These are phyloP conservation scores for Themeda triandra DNA, from an alignment of 176 grass and related monocot species.

Conservation along the genomic window DNA sequence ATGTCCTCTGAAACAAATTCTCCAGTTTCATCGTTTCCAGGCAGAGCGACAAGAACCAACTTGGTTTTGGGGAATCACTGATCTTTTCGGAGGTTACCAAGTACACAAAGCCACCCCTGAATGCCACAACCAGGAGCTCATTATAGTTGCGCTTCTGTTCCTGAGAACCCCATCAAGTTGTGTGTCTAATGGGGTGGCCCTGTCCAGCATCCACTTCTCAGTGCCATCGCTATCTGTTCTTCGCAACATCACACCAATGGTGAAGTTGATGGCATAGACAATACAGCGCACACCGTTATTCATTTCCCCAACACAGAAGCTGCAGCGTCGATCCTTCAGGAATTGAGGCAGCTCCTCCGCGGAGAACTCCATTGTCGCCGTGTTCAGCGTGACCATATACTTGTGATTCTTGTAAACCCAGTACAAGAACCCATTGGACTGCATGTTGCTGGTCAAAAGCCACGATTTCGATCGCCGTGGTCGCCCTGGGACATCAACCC, in stretches of 20 bases:
- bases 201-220: constrained; percentile 20
- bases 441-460: background rate
- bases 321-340: background rate
- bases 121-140: background rate
- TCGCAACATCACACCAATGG: background rate
- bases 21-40: background rate
- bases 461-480: background rate
- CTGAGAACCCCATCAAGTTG: background rate
- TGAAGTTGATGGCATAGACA: background rate
- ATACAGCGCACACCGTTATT: background rate
- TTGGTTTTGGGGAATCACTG: background rate
- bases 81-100: background rate
- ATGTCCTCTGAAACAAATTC: background rate
- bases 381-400: background rate
- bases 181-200: background rate
- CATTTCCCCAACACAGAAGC: background rate
- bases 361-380: background rate
- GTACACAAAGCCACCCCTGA: background rate
- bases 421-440: background rate
- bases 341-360: background rate
- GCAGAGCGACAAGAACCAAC: background rate
- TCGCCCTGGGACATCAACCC: background rate
- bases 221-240: background rate
- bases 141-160: background rate
- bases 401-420: background rate